Conservation (phyloP, 164 flowering plant species). For the Nymphaea thermarum region DNA sequence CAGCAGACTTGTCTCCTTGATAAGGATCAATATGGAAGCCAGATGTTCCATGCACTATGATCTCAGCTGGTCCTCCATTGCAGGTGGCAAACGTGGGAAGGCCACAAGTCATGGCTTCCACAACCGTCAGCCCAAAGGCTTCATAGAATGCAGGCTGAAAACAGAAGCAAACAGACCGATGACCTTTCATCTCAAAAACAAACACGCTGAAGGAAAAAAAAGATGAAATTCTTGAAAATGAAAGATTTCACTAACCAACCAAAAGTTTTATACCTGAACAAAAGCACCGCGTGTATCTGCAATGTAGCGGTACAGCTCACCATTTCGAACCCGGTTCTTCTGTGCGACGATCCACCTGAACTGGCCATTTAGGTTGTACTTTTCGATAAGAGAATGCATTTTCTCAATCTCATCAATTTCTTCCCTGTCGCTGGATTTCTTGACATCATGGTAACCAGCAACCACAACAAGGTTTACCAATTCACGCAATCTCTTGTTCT, state of each 20-base stretch:
- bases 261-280: constrained; percentile 26
- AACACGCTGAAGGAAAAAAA: too few species aligned
- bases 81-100: constrained; percentile 90
- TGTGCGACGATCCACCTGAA: constrained; percentile 98
- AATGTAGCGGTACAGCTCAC: constrained; percentile 88
- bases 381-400: constrained; percentile 65
- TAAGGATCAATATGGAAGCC: constrained; percentile 98
- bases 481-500: constrained; percentile 60
- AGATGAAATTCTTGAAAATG: not conserved
- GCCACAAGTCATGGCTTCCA: constrained; percentile 97
- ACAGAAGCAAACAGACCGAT: not conserved
- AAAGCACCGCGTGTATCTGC: constrained; percentile 87
- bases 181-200: not conserved
- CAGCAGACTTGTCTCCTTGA: constrained; percentile 84
- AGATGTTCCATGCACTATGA: constrained; percentile 78
- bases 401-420: constrained; percentile 85
- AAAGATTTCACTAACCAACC: not conserved
- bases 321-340: constrained; percentile 94
- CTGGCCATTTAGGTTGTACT: constrained; percentile 77
- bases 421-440: constrained; percentile 88
- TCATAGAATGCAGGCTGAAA: constrained; percentile 83
- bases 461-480: constrained; percentile 90
- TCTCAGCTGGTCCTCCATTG: constrained; percentile 98
- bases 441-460: constrained; percentile 74
- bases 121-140: constrained; percentile 89